A percentile compares a stretch with the other conserved stretches of the same genome.
Conservation (phyloP, 129 eudicot genomes). For the Flaveria linearis region DNA sequence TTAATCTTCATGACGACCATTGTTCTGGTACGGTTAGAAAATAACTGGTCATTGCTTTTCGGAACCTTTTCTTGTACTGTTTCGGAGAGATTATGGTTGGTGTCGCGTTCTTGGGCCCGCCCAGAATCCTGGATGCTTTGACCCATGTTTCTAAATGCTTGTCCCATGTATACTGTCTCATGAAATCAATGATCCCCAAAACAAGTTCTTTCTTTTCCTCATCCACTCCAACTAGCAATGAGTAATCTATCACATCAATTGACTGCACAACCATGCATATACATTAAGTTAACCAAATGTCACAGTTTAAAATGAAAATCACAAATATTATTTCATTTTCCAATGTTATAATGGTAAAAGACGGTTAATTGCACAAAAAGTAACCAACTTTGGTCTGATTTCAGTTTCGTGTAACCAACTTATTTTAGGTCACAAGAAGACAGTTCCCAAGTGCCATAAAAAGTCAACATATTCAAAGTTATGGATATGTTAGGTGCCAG, state of each 20-base stretch:
- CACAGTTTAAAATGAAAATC: neutral
- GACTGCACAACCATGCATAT: constrained; percentile 48
- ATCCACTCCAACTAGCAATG: constrained; percentile 91
- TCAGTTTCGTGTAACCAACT: neutral
- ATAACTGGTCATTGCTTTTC: constrained; percentile 95
- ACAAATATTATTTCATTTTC: neutral
- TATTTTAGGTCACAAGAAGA: neutral
- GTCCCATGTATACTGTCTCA: constrained; percentile 99
- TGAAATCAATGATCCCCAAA: constrained; percentile 84
- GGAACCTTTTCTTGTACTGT: constrained; percentile 93
- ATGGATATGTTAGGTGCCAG: neutral
- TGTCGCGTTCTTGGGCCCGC: constrained; percentile 88
- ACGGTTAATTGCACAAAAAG: neutral
- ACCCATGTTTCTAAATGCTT: constrained; percentile 99
- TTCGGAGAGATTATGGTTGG: constrained; percentile 91
- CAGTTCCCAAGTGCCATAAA: neutral
- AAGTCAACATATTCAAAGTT: constrained; percentile 2
- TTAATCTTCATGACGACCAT: constrained; percentile 56
- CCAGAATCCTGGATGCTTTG: constrained; percentile 91
- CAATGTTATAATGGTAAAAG: neutral
- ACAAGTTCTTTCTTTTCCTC: constrained; percentile 83
- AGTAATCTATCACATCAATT: constrained; percentile 89
- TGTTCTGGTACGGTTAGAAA: constrained; percentile 92
- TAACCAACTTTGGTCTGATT: constrained; percentile 7
- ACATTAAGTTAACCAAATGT: constrained; percentile 5